Evolutionary conservation across 352 stramenopile genomes (phyloP), one percentile per base, ranked within the genome.

Genomic region (Peronosclerospora sorghi): DNA sequence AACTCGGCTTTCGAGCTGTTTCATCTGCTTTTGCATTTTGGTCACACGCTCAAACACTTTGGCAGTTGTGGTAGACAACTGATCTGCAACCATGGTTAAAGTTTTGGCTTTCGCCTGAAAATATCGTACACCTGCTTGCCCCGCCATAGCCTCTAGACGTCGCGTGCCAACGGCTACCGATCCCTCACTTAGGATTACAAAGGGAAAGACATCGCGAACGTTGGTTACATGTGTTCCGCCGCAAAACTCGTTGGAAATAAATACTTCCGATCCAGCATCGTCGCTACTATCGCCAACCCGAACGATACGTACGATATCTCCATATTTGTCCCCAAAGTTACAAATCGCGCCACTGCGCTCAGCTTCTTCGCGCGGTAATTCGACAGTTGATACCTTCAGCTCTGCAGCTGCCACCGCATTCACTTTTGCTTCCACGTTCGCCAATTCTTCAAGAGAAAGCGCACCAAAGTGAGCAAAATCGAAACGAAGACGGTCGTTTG

Each of bases 391-490:
- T 6, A 87, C 66, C 8, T 36, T 29, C 7, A 72, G 24, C 14
- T 65, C 52, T 18, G 56, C 52, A 12, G 66, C 41, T 18, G 74
- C 78, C 41, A 84, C 48, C 8, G 62, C 51, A 39, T 88, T 86
- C 26, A 90, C 67, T 9, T 63, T 59, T 8, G 46, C 41, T 48
- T 86, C 65, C 9, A 88, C 72, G 8, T 30, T 60, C n/a, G 43
- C 51, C 35, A 91, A 54, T 41, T 89, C 62, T 0, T 87, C 75
- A 12, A 53, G 21, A 7, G 75, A 73, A 20, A 91, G 42, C 0
- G 59, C 65, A 8, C 76, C 72, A 67, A 90, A 88, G 48, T 87
- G 76, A 35, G 73, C 62, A 48, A 93, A 91, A 51, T 93, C 78
- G 44, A 91, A 93, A 17, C 75, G 73, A 37, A 93, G 57, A 0